Base-by-base conservation (phyloP, 345 rosid species). In the Salix viminalis region DNA sequence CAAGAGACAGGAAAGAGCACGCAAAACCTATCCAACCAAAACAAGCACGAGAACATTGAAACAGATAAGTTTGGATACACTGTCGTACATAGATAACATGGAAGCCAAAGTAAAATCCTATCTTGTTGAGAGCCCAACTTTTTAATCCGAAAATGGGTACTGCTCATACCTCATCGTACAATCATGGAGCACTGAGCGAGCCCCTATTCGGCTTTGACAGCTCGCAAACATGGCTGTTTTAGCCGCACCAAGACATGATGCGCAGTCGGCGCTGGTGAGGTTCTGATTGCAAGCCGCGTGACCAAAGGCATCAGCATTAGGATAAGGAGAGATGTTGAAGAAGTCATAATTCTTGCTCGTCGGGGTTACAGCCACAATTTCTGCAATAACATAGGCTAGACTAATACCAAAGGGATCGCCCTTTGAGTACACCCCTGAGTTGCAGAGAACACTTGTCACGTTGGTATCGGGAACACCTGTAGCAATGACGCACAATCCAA, bases 131-230 rank as follows among this genome's bases (percentile, higher is more conserved):
- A 75, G 16, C 78, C 34, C 13, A 32, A 4, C 26, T 13, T 3
- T 21, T 69, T 32, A 87, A 73, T 85, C 87, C 60, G 14, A 69
- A 14, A 90, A 85, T 18, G 91, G 89, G 56, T 88, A 86, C 75
- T 90, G 88, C 89, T 88, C 94, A 37, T 88, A 90, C 88, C 94
- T 83, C 68, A 90, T 81, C 6, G 80, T 69, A 65, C 91, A 88
- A 79, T 86, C 94, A 56, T 46, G 66, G 36, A 88, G 91, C 81
- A 77, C 79, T 5, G 83, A 85, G 54, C 90, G 94, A 56, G 81
- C 84, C 46, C 90, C 91, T 67, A 81, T 86, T 72, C 87, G 76
- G 75, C 30, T 83, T 21, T 42, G 85, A 81, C 91, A 86, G 7
- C 69, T 32, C 39, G 69, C 76, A 3, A 85, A 16, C 88, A 86